Conservation (phyloP, 345 rosid species). For the Syzygium aromaticum region DNA sequence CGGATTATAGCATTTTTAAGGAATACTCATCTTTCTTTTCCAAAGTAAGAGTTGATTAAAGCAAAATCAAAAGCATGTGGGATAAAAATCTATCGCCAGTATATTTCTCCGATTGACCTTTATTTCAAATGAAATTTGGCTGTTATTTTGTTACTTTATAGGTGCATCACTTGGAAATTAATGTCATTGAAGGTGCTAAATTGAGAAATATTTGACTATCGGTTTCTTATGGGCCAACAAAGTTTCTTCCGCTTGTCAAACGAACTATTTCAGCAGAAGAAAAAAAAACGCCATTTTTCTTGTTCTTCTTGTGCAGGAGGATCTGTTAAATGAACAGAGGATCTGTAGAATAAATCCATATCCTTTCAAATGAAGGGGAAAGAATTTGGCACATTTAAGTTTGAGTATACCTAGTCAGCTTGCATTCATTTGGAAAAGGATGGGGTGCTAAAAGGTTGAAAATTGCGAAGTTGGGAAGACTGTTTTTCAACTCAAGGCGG, state of each 20-base stretch:
- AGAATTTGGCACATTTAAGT: not conserved
- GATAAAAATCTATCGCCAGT: not conserved
- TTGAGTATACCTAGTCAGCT: not conserved
- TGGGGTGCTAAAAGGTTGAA: not conserved
- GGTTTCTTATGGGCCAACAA: not conserved
- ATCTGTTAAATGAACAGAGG: not conserved
- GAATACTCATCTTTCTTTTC: not conserved
- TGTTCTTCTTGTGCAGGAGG: not conserved
- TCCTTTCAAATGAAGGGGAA: not conserved
- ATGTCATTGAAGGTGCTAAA: not conserved
- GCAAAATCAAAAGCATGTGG: not conserved
- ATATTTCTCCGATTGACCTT: not conserved
- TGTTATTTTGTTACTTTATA: not conserved
- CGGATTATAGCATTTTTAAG: not conserved
- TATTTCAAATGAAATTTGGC: not conserved
- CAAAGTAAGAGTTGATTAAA: not conserved
- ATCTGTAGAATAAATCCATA: not conserved
- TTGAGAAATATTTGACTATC: not conserved
- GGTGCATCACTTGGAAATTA: not conserved
- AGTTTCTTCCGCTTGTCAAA: not conserved
- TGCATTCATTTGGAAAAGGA: not conserved
- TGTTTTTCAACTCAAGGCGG: not conserved
- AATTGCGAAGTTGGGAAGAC: not conserved
- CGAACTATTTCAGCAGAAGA: not conserved
- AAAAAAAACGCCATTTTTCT: not conserved